phyloP scores from a whole-genome alignment of 257 asterid species.

The Solanum habrochaites region DNA sequence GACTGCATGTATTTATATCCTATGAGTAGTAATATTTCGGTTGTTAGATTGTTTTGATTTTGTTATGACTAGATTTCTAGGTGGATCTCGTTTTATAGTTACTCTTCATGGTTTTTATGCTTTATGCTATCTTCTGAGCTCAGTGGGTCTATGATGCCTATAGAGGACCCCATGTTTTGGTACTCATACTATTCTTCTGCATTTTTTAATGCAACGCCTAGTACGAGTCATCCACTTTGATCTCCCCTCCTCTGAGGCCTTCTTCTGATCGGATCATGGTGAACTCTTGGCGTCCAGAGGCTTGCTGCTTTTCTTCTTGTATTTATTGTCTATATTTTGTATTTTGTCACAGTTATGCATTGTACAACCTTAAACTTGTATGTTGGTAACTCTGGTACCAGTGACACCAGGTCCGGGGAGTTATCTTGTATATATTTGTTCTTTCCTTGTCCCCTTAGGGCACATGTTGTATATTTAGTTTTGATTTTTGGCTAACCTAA shows the following conservation, averaged over 20 bases:
- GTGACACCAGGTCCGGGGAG: background rate
- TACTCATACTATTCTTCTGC: background rate
- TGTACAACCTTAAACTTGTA: background rate
- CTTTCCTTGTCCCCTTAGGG: background rate
- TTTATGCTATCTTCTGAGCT: background rate
- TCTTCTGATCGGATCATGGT: background rate
- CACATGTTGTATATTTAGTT: background rate
- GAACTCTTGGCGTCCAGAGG: background rate
- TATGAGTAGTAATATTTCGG: background rate
- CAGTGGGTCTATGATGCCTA: background rate
- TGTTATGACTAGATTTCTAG: background rate
- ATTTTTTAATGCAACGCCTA: background rate
- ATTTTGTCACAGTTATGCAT: background rate
- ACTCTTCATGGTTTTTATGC: background rate
- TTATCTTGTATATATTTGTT: background rate
- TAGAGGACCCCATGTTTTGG: background rate
- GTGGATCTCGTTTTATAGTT: background rate
- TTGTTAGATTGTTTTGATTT: background rate
- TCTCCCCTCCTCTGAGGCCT: background rate
- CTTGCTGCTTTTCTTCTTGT: background rate
- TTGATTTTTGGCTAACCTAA: background rate
- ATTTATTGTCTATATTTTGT: background rate
- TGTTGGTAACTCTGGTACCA: background rate
- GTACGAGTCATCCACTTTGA: background rate
- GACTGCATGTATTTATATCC: background rate